Base-by-base conservation (phyloP, 2,329 filamentous ascomycete species). In the Cordyceps javanica region DNA sequence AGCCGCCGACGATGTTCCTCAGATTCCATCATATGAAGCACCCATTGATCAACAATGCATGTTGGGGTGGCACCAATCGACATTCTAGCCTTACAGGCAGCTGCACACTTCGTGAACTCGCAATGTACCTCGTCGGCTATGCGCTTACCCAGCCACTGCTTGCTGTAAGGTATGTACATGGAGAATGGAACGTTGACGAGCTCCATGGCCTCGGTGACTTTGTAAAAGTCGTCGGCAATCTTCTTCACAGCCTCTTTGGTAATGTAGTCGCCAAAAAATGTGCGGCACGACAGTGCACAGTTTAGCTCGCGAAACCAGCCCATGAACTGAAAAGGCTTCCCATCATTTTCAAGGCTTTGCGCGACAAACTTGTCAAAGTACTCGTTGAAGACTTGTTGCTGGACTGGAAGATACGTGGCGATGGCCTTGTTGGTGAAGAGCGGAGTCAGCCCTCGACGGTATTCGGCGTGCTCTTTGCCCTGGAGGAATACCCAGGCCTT, bases 261-360 rank as follows among this genome's bases (percentile, higher is more conserved):
- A 71, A 91, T 90, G 75, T 91, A 91, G 72, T 90, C 82, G 25
- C 89, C 89, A 48, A 91, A 88, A 67, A 92, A 92, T 9, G 89
- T 91, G 49, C 88, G 82, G 74, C 87, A 90, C 8, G 88, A 90
- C 2, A 91, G 74, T 4, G 89, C 89, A 67, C 86, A 90, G 77
- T 90, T 90, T 67, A 92, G 81, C 71, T 91, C 88, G 62, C 89
- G 83, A 72, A 92, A 90, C 38, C 81, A 73, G 19, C 78, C 75
- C 85, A 92, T 91, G 76, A 87, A 91, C 0, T 82, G 78, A 52
- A 79, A 76, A 1, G 86, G 83, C 65, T 81, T 76, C 58, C 81
- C 80, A 19, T 78, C 72, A 53, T 80, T 79, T 0, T 58, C 66
- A 16, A 68, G 51, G 57, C 85, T 89, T 54, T 83, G 79, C 25